Evolutionary conservation across 768 basidiomycete genomes (phyloP).

Genomic region (Boletus tomentosulus): DNA sequence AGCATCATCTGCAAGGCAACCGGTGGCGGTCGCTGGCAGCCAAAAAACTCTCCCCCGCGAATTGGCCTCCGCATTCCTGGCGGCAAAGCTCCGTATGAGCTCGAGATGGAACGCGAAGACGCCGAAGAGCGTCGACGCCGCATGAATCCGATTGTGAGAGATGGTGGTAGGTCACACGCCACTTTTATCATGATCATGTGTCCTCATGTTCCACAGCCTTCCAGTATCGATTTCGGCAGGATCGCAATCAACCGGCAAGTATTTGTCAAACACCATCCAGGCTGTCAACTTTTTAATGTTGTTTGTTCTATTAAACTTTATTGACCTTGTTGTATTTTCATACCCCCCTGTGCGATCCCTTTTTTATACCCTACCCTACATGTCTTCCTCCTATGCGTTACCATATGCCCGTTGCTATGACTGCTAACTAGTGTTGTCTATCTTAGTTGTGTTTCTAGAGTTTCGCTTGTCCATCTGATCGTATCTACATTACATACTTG

Average conservation of each 20-base stretch:
- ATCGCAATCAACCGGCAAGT: slow-evolving; percentile 41
- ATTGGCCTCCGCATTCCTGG: slow-evolving; percentile 56
- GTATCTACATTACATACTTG: slow-evolving; percentile 19
- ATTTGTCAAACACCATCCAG: slow-evolving; percentile 45
- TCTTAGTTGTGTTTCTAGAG: slow-evolving; percentile 25
- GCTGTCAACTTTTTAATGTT: slow-evolving; percentile 55
- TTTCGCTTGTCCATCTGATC: slow-evolving; percentile 1
- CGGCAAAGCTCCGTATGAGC: slow-evolving; percentile 61
- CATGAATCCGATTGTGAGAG: slow-evolving; percentile 60
- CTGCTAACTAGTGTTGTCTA: slow-evolving; percentile 2
- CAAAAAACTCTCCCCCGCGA: slow-evolving; percentile 45
- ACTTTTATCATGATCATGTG: slow-evolving; percentile 4
- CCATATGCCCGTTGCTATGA: slow-evolving; percentile 15
- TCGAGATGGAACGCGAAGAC: slow-evolving; percentile 68
- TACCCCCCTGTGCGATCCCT: slow-evolving; percentile 6
- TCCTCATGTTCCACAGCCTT: slow-evolving; percentile 39
- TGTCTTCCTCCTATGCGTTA: slow-evolving; percentile 14
- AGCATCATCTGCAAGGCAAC: slow-evolving; percentile 71
- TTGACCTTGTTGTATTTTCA: slow-evolving; percentile 24
- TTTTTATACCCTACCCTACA: slow-evolving; percentile 21
- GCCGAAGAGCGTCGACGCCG: slow-evolving; percentile 44
- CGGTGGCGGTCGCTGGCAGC: slow-evolving; percentile 79
- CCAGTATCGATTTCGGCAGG: slow-evolving; percentile 57
- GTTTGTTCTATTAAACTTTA: slow-evolving; percentile 12
- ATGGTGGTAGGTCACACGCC: slow-evolving; percentile 40